Percentiles rank a stretch among this genome's conserved stretches.
Conservation (phyloP, 2,329 filamentous ascomycete species). For the Fonsecaea pedrosoi region DNA sequence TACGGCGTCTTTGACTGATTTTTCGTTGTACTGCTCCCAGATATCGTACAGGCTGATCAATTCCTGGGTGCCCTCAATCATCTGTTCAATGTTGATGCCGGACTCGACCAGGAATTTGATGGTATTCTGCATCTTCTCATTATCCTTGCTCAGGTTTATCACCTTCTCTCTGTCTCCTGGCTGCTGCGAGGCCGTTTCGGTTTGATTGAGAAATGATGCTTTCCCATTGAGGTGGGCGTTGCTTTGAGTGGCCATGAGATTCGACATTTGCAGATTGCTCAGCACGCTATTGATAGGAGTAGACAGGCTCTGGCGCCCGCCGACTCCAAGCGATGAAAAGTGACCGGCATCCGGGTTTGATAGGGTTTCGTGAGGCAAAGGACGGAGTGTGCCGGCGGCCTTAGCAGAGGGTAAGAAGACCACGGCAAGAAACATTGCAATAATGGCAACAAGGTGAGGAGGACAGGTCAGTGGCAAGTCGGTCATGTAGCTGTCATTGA, state of each 20-base stretch:
- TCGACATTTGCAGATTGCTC: constrained; percentile 33
- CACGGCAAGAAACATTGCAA: constrained; percentile 82
- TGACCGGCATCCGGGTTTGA: constrained; percentile 32
- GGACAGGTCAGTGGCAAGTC: constrained; percentile 85
- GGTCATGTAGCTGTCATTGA: constrained; percentile 93
- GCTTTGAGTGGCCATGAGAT: constrained; percentile 21
- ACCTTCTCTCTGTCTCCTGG: constrained; percentile 27
- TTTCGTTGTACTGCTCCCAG: constrained; percentile 71
- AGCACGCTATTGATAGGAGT: constrained; percentile 43
- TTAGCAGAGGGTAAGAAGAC: constrained; percentile 72
- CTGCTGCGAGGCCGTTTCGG: constrained; percentile 24
- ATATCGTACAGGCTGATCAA: constrained; percentile 86
- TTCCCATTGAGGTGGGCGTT: constrained; percentile 26
- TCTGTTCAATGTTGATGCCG: constrained; percentile 79
- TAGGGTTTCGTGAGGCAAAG: constrained; percentile 40
- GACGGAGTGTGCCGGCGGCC: constrained; percentile 49
- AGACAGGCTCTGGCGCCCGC: constrained; percentile 42
- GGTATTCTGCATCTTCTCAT: constrained; percentile 70
- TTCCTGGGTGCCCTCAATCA: constrained; percentile 90
- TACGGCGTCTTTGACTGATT: constrained; percentile 68
- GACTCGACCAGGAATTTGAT: constrained; percentile 86
- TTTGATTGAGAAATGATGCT: constrained; percentile 12
- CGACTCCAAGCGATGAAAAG: constrained; percentile 36
- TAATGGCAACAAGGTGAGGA: constrained; percentile 87
- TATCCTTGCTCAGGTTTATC: constrained; percentile 41